Base-by-base conservation (phyloP, 768 basidiomycete genomes). In the Mycena haematopus region DNA sequence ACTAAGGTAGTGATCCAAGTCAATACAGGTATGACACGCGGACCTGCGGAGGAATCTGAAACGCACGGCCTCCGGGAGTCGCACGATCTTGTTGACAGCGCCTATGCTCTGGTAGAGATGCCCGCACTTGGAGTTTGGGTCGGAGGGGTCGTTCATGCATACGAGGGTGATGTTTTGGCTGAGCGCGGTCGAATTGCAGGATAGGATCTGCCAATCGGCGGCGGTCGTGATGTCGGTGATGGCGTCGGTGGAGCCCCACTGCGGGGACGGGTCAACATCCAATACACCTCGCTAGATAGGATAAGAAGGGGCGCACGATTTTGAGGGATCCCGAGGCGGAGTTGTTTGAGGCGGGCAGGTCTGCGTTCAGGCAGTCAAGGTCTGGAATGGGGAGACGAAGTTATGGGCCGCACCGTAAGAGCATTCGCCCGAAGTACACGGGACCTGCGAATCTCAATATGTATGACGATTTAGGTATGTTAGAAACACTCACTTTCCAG, bases 151-250 rank as follows among this genome's bases (percentile, higher is more conserved):
- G 33, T 67, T 65, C 15, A 53, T 65, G 66, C 78, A 79, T 19
- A 77, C 75, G 25, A 76, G 66, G 21, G 77, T 73, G 58, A 78
- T 74, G 46, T 73, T 71, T 47, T 78, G 77, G 22, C 69, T 60
- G 6, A 67, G 54, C 22, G 60, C 58, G 52, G 68, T 71, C 3
- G 73, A 50, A 54, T 76, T 66, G 56, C 79, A 80, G 50, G 72
- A 74, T 25, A 78, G 62, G 46, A 80, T 76, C 29, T 69, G 67
- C 78, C 79, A 80, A 25, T 75, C 78, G 9, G 77, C 78, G 21
- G 77, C 78, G 17, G 64, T n/a, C 5, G 79, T 80, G 52, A 80
- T 74, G 52, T 80, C 79, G 8, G 77, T 73, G 33, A 79, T 73
- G 2, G 72, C 67, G 44, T 66, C 57, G 10, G 47, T 38, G 9